Evolutionary conservation across 495 filamentous ascomycete genomes (phyloP), one percentile per base, ranked within the genome.

Genomic region (Tuber umbilicatum): DNA sequence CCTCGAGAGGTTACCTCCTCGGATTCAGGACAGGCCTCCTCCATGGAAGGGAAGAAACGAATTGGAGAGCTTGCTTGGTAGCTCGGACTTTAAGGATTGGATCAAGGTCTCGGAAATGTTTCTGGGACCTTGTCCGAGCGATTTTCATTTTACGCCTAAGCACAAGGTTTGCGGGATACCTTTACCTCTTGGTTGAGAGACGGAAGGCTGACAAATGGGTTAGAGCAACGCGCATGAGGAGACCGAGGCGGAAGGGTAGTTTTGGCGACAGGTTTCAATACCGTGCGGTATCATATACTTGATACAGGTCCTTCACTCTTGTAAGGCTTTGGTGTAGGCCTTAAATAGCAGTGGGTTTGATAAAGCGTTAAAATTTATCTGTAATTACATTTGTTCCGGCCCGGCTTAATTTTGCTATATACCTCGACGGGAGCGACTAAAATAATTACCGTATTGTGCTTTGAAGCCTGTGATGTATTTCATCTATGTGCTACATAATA

Each of bases 61-160:
- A 55, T 80, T 98, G 84, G 95, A 99, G 87, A 96, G 92, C 68
- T 84, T 99, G 76, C 84, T 99, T 84, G 90, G 89, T 16, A 97
- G 94, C 85, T 88, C 88, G 50, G 91, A 98, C 83, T 97, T 96
- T 84, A 91, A 89, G 85, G 95, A 99, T 84, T 99, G 95, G 95
- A 92, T 99, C 80, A 98, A 97, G 87, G 96, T 99, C 81, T 95
- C 92, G 81, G 95, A 99, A 80, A 98, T 99, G 94, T 98, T 97
- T 86, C 88, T 99, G 21, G 95, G 95, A 27, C 93, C 94, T 45
- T 91, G 93, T 40, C 93, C 96, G 73, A 88, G 90, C 70, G 89
- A 92, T 82, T 99, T 98, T 87, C 90, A 91, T 74, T 99, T 98
- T 84, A 90, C 93, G 84, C 95, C 95, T n/a, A 99, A 99, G 86